phyloP scores from a whole-genome alignment of 148 eudicot genomes.

The Rhododendron ferrugineum region DNA sequence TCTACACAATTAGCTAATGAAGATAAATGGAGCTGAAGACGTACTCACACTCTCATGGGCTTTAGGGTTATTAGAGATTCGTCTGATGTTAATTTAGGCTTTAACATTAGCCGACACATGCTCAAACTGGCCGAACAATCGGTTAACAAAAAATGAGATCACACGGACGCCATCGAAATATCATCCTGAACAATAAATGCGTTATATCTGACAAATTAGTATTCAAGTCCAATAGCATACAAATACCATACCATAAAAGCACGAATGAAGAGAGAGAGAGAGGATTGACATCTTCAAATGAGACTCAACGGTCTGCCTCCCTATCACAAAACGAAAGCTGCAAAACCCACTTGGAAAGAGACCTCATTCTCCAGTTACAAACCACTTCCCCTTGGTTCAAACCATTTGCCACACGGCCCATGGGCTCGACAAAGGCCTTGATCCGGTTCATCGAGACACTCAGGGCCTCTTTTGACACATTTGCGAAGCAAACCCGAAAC shows the following conservation, averaged over 20 bases:
- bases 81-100: too few relatives aligned
- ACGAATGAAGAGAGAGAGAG: background rate
- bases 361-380: slow-evolving; percentile 13
- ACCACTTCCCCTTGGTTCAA: background rate
- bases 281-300: background rate
- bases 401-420: background rate
- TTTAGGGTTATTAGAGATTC: too few relatives aligned
- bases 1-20: too few relatives aligned
- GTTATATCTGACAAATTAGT: background rate
- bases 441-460: slow-evolving; percentile 35
- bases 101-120: background rate
- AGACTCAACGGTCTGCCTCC: background rate
- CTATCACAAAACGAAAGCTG: background rate
- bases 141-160: background rate
- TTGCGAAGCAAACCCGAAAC: slow-evolving; percentile 59
- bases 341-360: slow-evolving; percentile 27
- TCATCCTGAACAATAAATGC: background rate
- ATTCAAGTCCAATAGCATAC: background rate
- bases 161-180: background rate
- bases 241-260: background rate
- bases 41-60: too few relatives aligned
- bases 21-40: too few relatives aligned
- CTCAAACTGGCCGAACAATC: background rate
- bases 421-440: slow-evolving; percentile 32
- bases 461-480: slow-evolving; percentile 45